Evolutionary conservation across 495 filamentous ascomycete genomes (phyloP).

Genomic region (Viridothelium virens): DNA sequence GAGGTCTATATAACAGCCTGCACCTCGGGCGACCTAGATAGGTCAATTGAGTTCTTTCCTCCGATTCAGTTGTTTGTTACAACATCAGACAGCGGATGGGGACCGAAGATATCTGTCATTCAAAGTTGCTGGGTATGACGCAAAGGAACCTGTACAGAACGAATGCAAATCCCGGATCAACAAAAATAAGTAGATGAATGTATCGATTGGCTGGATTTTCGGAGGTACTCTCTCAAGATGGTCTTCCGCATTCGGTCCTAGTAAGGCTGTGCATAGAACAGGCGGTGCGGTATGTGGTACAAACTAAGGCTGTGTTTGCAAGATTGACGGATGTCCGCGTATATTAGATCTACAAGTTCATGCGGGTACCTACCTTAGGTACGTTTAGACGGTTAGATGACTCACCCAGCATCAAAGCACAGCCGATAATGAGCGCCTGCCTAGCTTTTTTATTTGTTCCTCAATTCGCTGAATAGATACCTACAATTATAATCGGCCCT

Average conservation of each 20-base stretch:
- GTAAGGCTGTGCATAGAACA: slow-evolving; percentile 8
- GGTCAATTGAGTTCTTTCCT: too few species aligned
- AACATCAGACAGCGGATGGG: too few species aligned
- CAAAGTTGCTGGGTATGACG: not conserved
- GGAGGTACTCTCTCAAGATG: not conserved
- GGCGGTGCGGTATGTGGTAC: not conserved
- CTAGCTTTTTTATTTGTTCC: not conserved
- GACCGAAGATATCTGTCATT: not conserved
- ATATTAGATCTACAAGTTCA: slow-evolving; percentile 10
- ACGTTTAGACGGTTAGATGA: not conserved
- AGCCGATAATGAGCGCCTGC: slow-evolving; percentile 5
- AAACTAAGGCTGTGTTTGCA: not conserved
- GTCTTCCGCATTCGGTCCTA: not conserved
- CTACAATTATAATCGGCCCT: not conserved
- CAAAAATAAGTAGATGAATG: not conserved
- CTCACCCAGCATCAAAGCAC: slow-evolving; percentile 3
- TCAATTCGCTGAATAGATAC: not conserved
- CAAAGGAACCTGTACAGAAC: not conserved
- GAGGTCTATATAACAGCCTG: too few species aligned
- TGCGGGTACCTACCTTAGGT: not conserved
- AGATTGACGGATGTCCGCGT: not conserved
- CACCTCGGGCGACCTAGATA: too few species aligned
- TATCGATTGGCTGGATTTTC: not conserved
- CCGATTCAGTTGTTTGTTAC: too few species aligned
- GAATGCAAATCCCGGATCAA: not conserved